phyloP scores from a whole-genome alignment of 495 filamentous ascomycete genomes.

The Penicillium steckii region DNA sequence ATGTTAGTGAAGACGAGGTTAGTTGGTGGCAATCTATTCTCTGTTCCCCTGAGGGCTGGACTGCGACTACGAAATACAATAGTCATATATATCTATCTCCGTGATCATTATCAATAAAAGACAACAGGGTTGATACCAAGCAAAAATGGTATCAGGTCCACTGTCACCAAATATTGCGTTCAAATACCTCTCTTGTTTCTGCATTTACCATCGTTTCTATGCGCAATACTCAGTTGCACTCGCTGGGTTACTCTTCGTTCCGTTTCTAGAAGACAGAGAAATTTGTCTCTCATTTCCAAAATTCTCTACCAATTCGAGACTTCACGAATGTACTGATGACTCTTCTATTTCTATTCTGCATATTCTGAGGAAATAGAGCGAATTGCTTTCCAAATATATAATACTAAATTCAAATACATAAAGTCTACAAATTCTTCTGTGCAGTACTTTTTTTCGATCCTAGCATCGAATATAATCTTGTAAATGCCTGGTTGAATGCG shows the following conservation, averaged over 20 bases:
- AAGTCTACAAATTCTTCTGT: conserved; percentile 28
- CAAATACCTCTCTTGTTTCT: conserved; percentile 28
- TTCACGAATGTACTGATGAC: background rate
- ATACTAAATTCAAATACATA: conserved; percentile 23
- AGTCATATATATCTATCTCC: conserved; percentile 24
- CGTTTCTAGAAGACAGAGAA: conserved; percentile 13
- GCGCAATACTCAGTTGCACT: conserved; percentile 28
- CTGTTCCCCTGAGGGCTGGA: conserved; percentile 16
- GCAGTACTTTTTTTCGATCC: conserved; percentile 28
- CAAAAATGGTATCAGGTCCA: background rate
- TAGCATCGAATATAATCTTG: conserved; percentile 29
- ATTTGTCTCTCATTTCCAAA: conserved; percentile 22
- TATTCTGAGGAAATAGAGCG: conserved; percentile 11
- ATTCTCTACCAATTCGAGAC: background rate
- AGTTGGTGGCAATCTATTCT: conserved; percentile 23
- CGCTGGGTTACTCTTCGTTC: conserved; percentile 26
- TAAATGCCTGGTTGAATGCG: conserved; percentile 31
- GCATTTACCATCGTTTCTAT: conserved; percentile 21
- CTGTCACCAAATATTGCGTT: conserved; percentile 21
- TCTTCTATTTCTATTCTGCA: conserved; percentile 8
- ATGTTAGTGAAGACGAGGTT: conserved; percentile 16
- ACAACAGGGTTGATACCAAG: conserved; percentile 2
- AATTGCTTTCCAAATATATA: conserved; percentile 25
- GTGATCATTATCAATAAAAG: conserved; percentile 19
- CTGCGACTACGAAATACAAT: conserved; percentile 21